Evolutionary conservation across 1,139 yeast genomes (phyloP).

Genomic region (Blastobotrys illinoisensis): DNA sequence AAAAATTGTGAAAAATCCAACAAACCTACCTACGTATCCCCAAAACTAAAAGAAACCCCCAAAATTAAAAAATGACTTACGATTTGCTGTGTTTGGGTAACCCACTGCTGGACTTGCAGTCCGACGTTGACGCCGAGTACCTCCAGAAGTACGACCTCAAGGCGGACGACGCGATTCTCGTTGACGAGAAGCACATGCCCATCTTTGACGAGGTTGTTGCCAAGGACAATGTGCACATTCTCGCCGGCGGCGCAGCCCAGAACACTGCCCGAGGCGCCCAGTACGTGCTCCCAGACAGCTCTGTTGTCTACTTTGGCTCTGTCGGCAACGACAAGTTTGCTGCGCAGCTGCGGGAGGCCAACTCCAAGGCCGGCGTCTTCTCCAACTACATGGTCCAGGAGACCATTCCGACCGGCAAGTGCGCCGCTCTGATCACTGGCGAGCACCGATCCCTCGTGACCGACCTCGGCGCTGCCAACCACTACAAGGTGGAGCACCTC

Average conservation of each 20-base stretch:
- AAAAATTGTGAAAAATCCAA: background rate
- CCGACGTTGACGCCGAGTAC: slow-evolving; percentile 58
- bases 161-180: slow-evolving; percentile 91
- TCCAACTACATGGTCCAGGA: slow-evolving; percentile 77
- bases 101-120: slow-evolving; percentile 86
- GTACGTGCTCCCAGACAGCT: slow-evolving; percentile 71
- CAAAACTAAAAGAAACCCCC: background rate
- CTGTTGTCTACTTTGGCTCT: slow-evolving; percentile 92
- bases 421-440: slow-evolving; percentile 93
- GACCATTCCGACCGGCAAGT: slow-evolving; percentile 84
- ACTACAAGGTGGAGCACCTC: slow-evolving; percentile 84
- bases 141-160: slow-evolving; percentile 76
- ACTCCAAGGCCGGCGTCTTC: slow-evolving; percentile 78
- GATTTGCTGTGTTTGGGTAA: slow-evolving; percentile 65
- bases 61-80: slow-evolving; percentile 46
- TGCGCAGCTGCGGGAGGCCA: slow-evolving; percentile 75
- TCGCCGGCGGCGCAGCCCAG: slow-evolving; percentile 99
- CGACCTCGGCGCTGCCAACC: slow-evolving; percentile 97
- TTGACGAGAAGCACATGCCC: slow-evolving; percentile 77
- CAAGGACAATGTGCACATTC: slow-evolving; percentile 55
- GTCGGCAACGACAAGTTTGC: slow-evolving; percentile 92
- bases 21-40: background rate
- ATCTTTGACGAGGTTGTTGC: slow-evolving; percentile 73
- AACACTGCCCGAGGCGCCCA: slow-evolving; percentile 99
- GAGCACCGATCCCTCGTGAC: slow-evolving; percentile 89